Evolutionary conservation across 345 rosid genomes (phyloP), one percentile per base, ranked within the genome.

Genomic region (Angophora floribunda): DNA sequence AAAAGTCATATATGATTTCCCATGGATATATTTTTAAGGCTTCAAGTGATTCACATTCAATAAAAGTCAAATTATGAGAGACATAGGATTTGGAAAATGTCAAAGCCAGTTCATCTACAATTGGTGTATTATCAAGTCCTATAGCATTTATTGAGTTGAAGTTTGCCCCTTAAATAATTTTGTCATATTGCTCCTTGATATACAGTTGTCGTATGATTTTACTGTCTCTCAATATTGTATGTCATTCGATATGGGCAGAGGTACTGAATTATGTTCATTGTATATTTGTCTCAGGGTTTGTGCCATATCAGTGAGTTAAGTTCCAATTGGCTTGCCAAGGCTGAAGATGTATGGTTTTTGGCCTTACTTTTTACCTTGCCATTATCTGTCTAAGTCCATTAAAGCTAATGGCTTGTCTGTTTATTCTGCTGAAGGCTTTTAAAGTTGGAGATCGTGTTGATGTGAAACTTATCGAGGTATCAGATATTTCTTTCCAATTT

Each of bases 221-320:
- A 41, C 49, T 19, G 45, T 70, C 79, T 9, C 47, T 24, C 30
- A 36, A 36, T 75, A 41, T 26, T 19, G 5, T 36, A 41, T 2
- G 26, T 41, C 13, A 24, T 41, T 75, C 11, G 1, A 19, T 41
- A 15, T 87, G 88, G 32, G 67, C 65, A 45, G 88, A 30, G 44
- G 55, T 47, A 47, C n/a, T 67, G 52, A 55, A 63, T 55, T 44
- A 65, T 61, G 44, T 0, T 52, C 63, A 51, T 51, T 61, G 50
- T 86, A 10, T 13, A 41, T 50, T 86, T 92, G 63, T 88, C 87
- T 85, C 94, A 96, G 95, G 99, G 99, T 90, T 98, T 98, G 92
- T 98, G 99, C 94, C 99, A 98, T 93, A 92, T 97, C 89, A 98
- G 99, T 91, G 99, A 98, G 91, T 93, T 98, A 87, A 97, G 95